Conservation (phyloP, 129 eudicot genomes). For the Silybum marianum region DNA sequence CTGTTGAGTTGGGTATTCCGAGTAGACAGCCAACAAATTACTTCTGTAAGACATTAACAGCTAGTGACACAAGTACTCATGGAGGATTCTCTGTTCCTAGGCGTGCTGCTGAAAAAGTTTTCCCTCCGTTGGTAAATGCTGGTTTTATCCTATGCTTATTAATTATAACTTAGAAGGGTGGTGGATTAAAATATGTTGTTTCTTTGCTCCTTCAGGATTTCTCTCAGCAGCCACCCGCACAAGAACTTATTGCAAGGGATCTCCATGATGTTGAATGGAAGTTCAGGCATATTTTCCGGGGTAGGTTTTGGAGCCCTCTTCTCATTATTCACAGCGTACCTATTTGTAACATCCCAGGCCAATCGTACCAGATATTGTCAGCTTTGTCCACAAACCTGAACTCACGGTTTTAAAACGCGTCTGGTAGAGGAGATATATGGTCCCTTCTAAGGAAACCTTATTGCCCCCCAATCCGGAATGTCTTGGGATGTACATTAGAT, state of each 20-base stretch:
- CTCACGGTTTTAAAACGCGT: too few species aligned
- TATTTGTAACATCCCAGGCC: too few species aligned
- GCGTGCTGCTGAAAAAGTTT: slow-evolving; percentile 99
- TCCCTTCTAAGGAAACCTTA: too few species aligned
- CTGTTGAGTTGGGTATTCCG: slow-evolving; percentile 86
- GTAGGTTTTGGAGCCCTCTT: slow-evolving; percentile 32
- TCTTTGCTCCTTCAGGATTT: slow-evolving; percentile 63
- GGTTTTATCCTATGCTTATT: slow-evolving; percentile 5
- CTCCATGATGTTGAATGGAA: slow-evolving; percentile 99
- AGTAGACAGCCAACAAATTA: slow-evolving; percentile 94
- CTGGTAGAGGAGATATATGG: too few species aligned
- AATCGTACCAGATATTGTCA: too few species aligned
- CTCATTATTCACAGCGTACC: background rate
- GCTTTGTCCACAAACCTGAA: too few species aligned
- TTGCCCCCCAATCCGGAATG: background rate
- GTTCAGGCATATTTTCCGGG: slow-evolving; percentile 95
- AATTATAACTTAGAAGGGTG: background rate
- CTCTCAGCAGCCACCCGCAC: slow-evolving; percentile 92
- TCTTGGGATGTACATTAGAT: background rate
- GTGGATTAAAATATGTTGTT: background rate
- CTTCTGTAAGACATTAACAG: slow-evolving; percentile 94
- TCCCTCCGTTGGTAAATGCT: slow-evolving; percentile 79
- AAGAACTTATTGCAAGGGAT: slow-evolving; percentile 96
- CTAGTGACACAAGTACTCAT: slow-evolving; percentile 98
- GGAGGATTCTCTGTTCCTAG: slow-evolving; percentile 99